Base-by-base conservation (phyloP, 768 basidiomycete species). In the Agrocybe praecox region DNA sequence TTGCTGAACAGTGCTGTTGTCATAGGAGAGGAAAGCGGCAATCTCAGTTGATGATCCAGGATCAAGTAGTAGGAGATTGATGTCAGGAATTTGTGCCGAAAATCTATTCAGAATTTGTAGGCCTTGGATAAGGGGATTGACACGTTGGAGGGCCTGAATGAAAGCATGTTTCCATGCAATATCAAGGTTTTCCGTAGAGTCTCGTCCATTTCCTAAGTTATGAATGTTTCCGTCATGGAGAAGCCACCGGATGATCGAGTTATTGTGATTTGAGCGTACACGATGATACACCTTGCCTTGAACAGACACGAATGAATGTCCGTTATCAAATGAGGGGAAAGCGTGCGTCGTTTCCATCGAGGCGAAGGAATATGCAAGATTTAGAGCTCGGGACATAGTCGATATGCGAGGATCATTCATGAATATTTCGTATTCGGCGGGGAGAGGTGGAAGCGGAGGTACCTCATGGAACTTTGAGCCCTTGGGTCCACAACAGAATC, bases 221-320 rank as follows among this genome's bases (percentile, higher is more conserved):
- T 63, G 67, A 23, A 68, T n/a, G n/a, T 5, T 32, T 1, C 68
- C 68, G 46, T 74, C 70, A 52, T 72, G 71, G 5, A 75, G 49
- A 7, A 75, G 56, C 74, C 74, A 75, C 1, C 62, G 61, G 5
- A 74, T 57, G 2, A 65, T 67, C 1, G 69, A 73, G 42, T 64
- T 59, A 0, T 57, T 11, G 45, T 71, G 70, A 11, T 50, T 58
- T 1, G 71, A 65, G 2, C 68, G 64, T 5, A 75, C 50, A 1
- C 68, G 66, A 53, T 75, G 74, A 43, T 74, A 75, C 1, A 74
- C 49, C 17, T 63, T 61, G 0, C 74, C 73, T 48, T 70, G 61
- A 19, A 75, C 65, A 1, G 69, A 58, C 23, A 74, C 14, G 34
- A 63, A 65, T 0, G 47, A n/a, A 2, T 54, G 53, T 2, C 49